phyloP scores from a whole-genome alignment of 257 asterid genomes.

The Striga asiatica region DNA sequence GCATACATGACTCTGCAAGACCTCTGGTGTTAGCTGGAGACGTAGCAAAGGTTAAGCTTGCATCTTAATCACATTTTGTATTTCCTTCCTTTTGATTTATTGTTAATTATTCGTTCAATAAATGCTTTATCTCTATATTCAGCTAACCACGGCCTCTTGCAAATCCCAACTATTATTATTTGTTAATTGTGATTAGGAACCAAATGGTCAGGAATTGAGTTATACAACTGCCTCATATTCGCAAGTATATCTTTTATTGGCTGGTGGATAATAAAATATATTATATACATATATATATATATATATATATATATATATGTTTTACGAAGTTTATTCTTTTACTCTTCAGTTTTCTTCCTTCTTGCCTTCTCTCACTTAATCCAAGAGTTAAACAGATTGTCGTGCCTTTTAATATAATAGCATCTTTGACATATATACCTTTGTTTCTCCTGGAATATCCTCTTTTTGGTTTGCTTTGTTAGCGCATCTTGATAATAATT shows the following conservation, averaged over 20 bases:
- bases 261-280: too few relatives aligned
- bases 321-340: too few relatives aligned
- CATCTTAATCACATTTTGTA: neutral
- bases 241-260: neutral
- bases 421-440: too few relatives aligned
- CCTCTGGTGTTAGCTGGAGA: conserved; percentile 71
- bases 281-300: too few relatives aligned
- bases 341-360: neutral
- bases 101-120: too few relatives aligned
- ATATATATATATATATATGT: too few relatives aligned
- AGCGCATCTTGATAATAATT: neutral
- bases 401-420: too few relatives aligned
- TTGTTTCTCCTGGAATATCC: neutral
- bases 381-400: neutral
- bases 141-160: too few relatives aligned
- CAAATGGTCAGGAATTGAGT: neutral
- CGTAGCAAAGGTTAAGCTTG: conserved; percentile 53
- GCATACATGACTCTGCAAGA: conserved; percentile 98
- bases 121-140: conserved; percentile 2
- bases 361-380: neutral
- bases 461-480: neutral
- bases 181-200: neutral
- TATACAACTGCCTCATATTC: neutral
- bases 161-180: too few relatives aligned
- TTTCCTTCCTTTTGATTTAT: neutral